Evolutionary conservation across 2,329 filamentous ascomycete species (phyloP).

Genomic region (Cordyceps cicadae): DNA sequence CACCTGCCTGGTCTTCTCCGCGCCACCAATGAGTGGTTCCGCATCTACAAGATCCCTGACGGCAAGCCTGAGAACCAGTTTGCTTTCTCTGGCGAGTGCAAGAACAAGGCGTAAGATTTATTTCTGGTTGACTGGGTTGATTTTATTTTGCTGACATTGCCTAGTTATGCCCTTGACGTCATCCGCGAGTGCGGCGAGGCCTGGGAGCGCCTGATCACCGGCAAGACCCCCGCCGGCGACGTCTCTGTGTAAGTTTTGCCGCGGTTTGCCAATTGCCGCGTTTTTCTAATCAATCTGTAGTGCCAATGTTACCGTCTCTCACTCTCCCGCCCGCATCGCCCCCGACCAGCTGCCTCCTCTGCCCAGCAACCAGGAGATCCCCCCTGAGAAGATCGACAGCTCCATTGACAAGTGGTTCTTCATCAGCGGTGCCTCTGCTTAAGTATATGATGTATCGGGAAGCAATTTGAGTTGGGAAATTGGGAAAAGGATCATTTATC

Average conservation of each 20-base stretch:
- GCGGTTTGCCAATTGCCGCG: not conserved
- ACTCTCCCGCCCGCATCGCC: conserved; percentile 65
- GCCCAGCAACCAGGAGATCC: conserved; percentile 69
- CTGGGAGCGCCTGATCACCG: conserved; percentile 91
- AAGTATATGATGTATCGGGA: conserved; percentile 26
- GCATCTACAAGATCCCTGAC: conserved; percentile 99
- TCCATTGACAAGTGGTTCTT: conserved; percentile 99
- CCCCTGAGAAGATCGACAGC: conserved; percentile 81
- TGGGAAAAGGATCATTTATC: not conserved
- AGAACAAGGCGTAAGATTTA: conserved; percentile 80
- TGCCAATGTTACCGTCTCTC: conserved; percentile 68
- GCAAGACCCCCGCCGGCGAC: conserved; percentile 71
- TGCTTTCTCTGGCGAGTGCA: conserved; percentile 99
- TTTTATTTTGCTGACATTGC: conserved; percentile 4
- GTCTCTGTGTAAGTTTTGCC: conserved; percentile 65
- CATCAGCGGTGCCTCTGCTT: conserved; percentile 91
- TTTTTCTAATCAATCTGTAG: conserved; percentile 38
- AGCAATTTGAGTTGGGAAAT: not conserved
- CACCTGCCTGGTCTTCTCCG: conserved; percentile 94
- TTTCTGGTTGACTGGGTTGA: conserved; percentile 3
- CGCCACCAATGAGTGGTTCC: conserved; percentile 99
- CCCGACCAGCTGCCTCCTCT: conserved; percentile 66
- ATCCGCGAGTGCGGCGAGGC: conserved; percentile 93
- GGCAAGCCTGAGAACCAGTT: conserved; percentile 99
- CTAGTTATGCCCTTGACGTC: conserved; percentile 85